Evolutionary conservation across 2,329 filamentous ascomycete genomes (phyloP).

Genomic region (Intubia oerlemansii): DNA sequence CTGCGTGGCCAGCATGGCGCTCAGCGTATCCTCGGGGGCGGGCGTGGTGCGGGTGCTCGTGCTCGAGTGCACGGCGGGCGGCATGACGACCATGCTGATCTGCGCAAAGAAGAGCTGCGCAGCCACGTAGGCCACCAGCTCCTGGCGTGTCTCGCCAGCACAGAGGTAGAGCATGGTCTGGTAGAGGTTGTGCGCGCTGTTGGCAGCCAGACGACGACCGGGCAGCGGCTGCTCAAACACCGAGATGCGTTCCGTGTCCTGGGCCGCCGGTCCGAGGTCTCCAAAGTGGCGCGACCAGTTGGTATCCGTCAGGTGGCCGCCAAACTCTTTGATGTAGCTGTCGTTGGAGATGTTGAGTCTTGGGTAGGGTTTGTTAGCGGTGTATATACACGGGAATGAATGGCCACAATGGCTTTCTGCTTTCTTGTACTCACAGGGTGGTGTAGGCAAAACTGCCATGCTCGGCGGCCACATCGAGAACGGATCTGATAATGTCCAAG

Average conservation of each 20-base stretch:
- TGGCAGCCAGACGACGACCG: not conserved
- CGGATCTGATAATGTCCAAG: slow-evolving; percentile 2
- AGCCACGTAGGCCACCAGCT: slow-evolving; percentile 5
- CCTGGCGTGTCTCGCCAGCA: not conserved
- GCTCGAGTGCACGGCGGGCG: slow-evolving; percentile 2
- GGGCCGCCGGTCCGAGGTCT: slow-evolving; percentile 2
- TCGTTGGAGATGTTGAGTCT: slow-evolving; percentile 5
- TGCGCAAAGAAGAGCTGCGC: slow-evolving; percentile 7
- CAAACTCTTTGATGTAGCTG: slow-evolving; percentile 2
- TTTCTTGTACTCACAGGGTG: slow-evolving; percentile 6
- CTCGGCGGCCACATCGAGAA: slow-evolving; percentile 1
- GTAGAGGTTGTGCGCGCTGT: too few species aligned
- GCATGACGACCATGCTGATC: slow-evolving; percentile 7
- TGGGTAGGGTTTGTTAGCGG: not conserved
- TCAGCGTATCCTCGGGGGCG: not conserved
- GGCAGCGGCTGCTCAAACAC: not conserved
- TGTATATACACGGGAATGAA: not conserved
- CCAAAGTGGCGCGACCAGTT: slow-evolving; percentile 3
- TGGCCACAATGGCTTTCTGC: too few species aligned
- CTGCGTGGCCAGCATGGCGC: too few species aligned
- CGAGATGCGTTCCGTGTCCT: not conserved
- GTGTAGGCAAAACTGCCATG: slow-evolving; percentile 4
- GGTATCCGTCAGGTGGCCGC: slow-evolving; percentile 2
- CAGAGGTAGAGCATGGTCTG: too few species aligned
- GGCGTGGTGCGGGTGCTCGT: slow-evolving; percentile 2